These are phyloP conservation scores for Sporothrix inflata DNA, from an alignment of 2,329 filamentous ascomycete species.

Conservation along the genomic window DNA sequence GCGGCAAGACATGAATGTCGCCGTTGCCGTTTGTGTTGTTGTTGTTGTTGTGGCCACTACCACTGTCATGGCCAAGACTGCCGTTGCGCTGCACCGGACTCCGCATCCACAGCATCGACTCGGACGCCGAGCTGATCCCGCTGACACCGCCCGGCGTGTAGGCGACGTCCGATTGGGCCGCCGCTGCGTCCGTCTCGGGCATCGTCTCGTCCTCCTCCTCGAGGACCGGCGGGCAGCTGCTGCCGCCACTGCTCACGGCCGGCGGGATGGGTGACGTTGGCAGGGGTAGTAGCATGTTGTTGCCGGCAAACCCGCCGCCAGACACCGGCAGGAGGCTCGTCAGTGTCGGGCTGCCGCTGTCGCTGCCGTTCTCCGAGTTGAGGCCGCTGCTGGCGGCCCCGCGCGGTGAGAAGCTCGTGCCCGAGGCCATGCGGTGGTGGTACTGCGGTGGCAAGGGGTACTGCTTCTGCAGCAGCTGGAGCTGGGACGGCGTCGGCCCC, in stretches of 20 bases:
- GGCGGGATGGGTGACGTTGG: constrained; percentile 34
- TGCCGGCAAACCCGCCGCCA: constrained; percentile 16
- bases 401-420: constrained; percentile 49
- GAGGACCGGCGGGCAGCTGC: constrained; percentile 46
- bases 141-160: constrained; percentile 20
- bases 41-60: neutral
- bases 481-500: constrained; percentile 33
- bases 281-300: constrained; percentile 35
- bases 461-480: constrained; percentile 28
- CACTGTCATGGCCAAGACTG: neutral
- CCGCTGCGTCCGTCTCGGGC: neutral
- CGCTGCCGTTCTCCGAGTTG: constrained; percentile 53
- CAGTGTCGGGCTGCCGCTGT: constrained; percentile 55
- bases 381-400: constrained; percentile 35
- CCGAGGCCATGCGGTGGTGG: constrained; percentile 51
- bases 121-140: constrained; percentile 35
- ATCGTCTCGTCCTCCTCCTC: constrained; percentile 44
- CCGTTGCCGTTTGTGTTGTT: neutral
- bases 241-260: constrained; percentile 14
- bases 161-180: neutral
- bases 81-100: constrained; percentile 30
- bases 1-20: constrained; percentile 2
- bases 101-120: constrained; percentile 38
- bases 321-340: constrained; percentile 40
- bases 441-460: constrained; percentile 14